These are phyloP conservation scores for Bipolaris cookei DNA, from an alignment of 2,329 filamentous ascomycete species.

Conservation along the genomic window DNA sequence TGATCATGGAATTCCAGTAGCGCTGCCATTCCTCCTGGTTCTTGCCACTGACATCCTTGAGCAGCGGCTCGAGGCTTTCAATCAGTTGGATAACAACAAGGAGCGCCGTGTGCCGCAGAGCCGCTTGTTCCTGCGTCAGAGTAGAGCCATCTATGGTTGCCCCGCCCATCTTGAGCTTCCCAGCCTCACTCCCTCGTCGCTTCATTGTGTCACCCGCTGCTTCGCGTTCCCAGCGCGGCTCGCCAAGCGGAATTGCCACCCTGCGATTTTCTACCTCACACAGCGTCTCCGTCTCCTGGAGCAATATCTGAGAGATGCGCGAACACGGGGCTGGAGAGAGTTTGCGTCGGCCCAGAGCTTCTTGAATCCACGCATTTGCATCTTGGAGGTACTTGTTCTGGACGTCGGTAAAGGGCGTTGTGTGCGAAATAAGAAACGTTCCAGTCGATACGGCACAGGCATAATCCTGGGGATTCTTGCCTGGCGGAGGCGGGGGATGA, in stretches of 20 bases:
- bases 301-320: conserved; percentile 73
- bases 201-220: conserved; percentile 52
- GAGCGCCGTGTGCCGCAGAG: conserved; percentile 79
- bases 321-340: conserved; percentile 80
- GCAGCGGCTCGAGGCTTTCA: conserved; percentile 80
- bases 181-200: conserved; percentile 63
- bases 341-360: conserved; percentile 73
- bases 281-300: conserved; percentile 79
- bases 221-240: conserved; percentile 86
- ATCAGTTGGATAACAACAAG: conserved; percentile 82
- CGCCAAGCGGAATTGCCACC: conserved; percentile 83
- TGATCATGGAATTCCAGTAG: conserved; percentile 88
- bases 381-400: conserved; percentile 83
- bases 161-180: conserved; percentile 45
- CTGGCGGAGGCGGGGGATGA: conserved; percentile 68
- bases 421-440: conserved; percentile 81
- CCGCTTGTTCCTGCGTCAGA: conserved; percentile 71
- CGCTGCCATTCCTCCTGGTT: conserved; percentile 90
- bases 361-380: conserved; percentile 82
- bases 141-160: conserved; percentile 52
- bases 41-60: conserved; percentile 83
- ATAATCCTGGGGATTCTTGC: conserved; percentile 66
- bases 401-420: conserved; percentile 80
- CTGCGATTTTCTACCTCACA: conserved; percentile 74
- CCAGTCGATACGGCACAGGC: conserved; percentile 71